A percentile compares a stretch with the other conserved stretches of the same genome.
Conservation (phyloP, 768 basidiomycete species). For the Amanita pseudoporphyria region DNA sequence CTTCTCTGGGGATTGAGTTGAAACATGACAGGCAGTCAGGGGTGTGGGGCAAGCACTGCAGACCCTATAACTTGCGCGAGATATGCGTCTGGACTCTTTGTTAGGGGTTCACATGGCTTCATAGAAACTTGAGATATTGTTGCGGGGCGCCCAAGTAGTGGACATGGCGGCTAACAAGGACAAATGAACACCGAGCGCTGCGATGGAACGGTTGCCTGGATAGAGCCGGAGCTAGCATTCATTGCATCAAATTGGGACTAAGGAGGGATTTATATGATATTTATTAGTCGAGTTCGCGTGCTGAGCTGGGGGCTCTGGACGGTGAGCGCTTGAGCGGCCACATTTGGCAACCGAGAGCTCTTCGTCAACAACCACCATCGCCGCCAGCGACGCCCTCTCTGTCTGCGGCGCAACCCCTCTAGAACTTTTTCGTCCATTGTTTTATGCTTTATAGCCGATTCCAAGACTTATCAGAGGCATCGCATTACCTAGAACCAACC, state of each 20-base stretch:
- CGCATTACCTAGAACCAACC: slow-evolving; percentile 20
- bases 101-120: no score
- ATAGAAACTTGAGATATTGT: no score
- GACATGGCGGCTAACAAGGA: no score
- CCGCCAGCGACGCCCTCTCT: slow-evolving; percentile 15
- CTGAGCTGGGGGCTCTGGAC: no score
- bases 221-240: no score
- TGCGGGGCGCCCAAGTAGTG: no score
- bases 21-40: not conserved
- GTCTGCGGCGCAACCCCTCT: slow-evolving; percentile 15
- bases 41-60: not conserved
- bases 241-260: no score
- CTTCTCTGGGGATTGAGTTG: not conserved
- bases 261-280: not conserved
- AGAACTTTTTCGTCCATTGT: slow-evolving; percentile 19
- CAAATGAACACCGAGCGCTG: no score
- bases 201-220: no score
- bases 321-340: not conserved
- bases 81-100: no score
- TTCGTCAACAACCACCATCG: slow-evolving; percentile 10
- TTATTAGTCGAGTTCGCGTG: not conserved
- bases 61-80: not conserved
- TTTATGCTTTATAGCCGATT: slow-evolving; percentile 63
- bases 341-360: not conserved
- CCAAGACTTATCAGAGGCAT: slow-evolving; percentile 30